phyloP scores from a whole-genome alignment of 352 stramenopile species.

The Phytophthora podocarpi region DNA sequence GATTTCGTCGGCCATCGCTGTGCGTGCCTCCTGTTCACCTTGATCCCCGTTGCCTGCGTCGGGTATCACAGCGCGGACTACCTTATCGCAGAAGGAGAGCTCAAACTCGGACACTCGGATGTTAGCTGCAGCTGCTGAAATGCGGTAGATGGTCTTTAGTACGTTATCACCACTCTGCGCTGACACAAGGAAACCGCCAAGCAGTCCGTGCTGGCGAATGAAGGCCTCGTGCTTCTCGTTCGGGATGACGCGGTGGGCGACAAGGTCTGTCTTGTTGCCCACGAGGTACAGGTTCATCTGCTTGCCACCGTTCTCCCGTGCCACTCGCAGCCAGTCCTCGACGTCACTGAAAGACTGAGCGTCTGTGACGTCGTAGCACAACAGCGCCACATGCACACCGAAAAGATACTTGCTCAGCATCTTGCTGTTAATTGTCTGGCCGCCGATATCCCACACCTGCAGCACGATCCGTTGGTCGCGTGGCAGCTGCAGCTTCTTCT shows the following conservation, averaged over 20 bases:
- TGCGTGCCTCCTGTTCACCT: slow-evolving; percentile 55
- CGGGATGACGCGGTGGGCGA: slow-evolving; percentile 72
- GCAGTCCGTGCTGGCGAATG: slow-evolving; percentile 60
- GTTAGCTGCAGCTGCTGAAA: slow-evolving; percentile 67
- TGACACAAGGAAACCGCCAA: slow-evolving; percentile 81
- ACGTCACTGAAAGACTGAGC: slow-evolving; percentile 81
- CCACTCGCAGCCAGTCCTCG: slow-evolving; percentile 78
- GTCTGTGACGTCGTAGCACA: slow-evolving; percentile 91
- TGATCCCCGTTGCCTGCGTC: slow-evolving; percentile 7
- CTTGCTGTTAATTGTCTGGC: slow-evolving; percentile 88
- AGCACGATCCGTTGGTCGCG: slow-evolving; percentile 76
- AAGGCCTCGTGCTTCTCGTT: slow-evolving; percentile 79
- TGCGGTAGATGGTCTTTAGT: slow-evolving; percentile 77
- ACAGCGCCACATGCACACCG: slow-evolving; percentile 72
- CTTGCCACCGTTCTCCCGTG: slow-evolving; percentile 39
- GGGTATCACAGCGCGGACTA: slow-evolving; percentile 61
- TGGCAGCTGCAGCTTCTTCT: slow-evolving; percentile 84
- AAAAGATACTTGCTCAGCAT: slow-evolving; percentile 90
- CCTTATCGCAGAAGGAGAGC: slow-evolving; percentile 79
- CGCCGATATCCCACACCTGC: slow-evolving; percentile 90
- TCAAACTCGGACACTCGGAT: slow-evolving; percentile 82
- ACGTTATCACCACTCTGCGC: slow-evolving; percentile 87
- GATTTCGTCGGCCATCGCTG: slow-evolving; percentile 75
- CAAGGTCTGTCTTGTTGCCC: slow-evolving; percentile 90
- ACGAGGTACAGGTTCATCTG: slow-evolving; percentile 73